phyloP scores from a whole-genome alignment of 139 green algal species.

The Yamagishiella unicocca region DNA sequence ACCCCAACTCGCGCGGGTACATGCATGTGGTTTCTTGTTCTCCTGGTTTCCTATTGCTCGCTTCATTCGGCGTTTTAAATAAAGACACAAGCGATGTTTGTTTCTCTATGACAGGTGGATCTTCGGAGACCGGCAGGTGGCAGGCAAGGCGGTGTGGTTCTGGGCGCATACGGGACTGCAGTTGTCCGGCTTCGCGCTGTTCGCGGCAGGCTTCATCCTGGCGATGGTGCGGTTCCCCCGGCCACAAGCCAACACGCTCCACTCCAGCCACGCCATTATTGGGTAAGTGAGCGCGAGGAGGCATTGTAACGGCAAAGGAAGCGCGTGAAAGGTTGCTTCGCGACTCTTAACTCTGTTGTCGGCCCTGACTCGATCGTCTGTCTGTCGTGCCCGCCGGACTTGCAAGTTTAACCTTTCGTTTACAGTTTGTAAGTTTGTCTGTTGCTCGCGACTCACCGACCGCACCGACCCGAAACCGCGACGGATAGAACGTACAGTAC shows the following conservation, averaged over 20 bases:
- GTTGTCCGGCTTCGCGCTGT: not conserved
- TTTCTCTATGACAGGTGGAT: slow-evolving; percentile 12
- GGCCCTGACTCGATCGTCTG: too few relatives aligned
- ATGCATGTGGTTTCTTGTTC: too few relatives aligned
- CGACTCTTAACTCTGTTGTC: too few relatives aligned
- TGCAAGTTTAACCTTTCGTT: too few relatives aligned
- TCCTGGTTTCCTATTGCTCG: too few relatives aligned
- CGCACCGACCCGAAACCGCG: too few relatives aligned
- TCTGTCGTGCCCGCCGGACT: too few relatives aligned
- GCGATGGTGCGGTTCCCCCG: slow-evolving; percentile 9
- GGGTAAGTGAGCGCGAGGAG: not conserved
- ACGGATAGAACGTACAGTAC: too few relatives aligned
- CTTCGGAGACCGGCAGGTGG: not conserved
- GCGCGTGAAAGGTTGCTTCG: too few relatives aligned
- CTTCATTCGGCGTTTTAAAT: not conserved
- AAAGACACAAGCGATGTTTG: not conserved
- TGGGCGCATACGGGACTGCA: not conserved
- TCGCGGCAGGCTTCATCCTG: slow-evolving; percentile 21
- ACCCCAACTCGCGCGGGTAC: too few relatives aligned
- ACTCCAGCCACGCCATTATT: not conserved
- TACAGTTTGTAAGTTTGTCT: too few relatives aligned
- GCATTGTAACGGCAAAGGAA: not conserved
- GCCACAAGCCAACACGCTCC: not conserved
- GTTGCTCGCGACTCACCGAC: too few relatives aligned
- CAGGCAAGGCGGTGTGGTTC: slow-evolving; percentile 33